Conservation (phyloP, 495 filamentous ascomycete genomes). For the Halenospora varia region DNA sequence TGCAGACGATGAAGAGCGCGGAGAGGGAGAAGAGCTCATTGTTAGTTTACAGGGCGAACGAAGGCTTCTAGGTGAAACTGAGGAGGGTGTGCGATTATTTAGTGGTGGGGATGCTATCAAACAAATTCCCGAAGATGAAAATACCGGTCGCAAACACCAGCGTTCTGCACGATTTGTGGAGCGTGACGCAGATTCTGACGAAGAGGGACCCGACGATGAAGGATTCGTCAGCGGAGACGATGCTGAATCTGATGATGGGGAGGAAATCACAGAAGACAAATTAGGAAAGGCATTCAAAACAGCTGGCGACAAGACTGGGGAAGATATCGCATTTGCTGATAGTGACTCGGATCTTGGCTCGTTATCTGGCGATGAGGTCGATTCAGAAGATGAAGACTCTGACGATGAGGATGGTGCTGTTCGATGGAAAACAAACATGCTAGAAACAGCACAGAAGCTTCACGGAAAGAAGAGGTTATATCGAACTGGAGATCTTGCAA, state of each 20-base stretch:
- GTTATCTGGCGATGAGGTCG: slow-evolving; percentile 49
- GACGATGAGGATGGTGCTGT: slow-evolving; percentile 65
- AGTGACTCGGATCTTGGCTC: slow-evolving; percentile 95
- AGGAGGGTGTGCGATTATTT: slow-evolving; percentile 80
- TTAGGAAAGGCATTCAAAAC: slow-evolving; percentile 52
- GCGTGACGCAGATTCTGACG: slow-evolving; percentile 50
- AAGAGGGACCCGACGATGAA: slow-evolving; percentile 48
- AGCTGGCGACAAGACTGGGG: slow-evolving; percentile 37
- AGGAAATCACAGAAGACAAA: slow-evolving; percentile 50
- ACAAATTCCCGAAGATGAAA: slow-evolving; percentile 54
- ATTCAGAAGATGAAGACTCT: slow-evolving; percentile 48
- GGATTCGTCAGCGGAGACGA: slow-evolving; percentile 61
- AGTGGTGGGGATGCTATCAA: slow-evolving; percentile 66
- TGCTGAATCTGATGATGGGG: slow-evolving; percentile 47
- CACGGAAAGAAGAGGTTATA: slow-evolving; percentile 66
- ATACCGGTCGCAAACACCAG: slow-evolving; percentile 65
- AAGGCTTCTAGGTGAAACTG: slow-evolving; percentile 74
- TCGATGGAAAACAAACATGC: slow-evolving; percentile 84
- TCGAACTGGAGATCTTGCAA: slow-evolving; percentile 73
- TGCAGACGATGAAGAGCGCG: slow-evolving; percentile 63
- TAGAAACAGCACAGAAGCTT: slow-evolving; percentile 65
- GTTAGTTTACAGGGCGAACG: slow-evolving; percentile 83
- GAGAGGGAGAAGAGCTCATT: slow-evolving; percentile 89
- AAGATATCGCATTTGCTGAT: slow-evolving; percentile 83
- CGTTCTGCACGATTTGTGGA: slow-evolving; percentile 65